These are phyloP conservation scores for Fusarium sp. DNA, from an alignment of 2,329 filamentous ascomycete species.

Conservation along the genomic window DNA sequence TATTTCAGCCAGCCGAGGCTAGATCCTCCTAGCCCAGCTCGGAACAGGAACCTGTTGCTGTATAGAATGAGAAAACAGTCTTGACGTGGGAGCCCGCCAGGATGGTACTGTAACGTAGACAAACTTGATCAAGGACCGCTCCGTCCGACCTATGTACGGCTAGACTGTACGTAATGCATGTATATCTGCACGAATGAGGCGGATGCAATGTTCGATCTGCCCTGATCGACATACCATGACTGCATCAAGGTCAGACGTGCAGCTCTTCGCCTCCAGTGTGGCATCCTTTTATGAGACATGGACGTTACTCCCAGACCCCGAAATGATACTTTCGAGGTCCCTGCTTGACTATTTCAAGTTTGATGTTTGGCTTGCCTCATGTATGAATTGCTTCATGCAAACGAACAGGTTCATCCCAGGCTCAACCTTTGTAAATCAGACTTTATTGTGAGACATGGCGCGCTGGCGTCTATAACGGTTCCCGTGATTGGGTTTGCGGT, in stretches of 20 bases:
- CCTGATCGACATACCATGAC: constrained; percentile 30
- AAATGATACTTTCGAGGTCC: background rate
- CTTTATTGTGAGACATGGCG: constrained; percentile 30
- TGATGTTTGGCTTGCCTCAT: constrained; percentile 11
- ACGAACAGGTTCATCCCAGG: constrained; percentile 6
- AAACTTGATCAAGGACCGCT: constrained; percentile 14
- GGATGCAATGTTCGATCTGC: constrained; percentile 22
- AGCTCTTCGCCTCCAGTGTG: constrained; percentile 19
- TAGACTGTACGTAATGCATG: background rate
- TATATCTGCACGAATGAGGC: constrained; percentile 19
- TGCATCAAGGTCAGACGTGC: constrained; percentile 29
- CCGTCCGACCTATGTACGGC: background rate
- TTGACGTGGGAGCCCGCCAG: constrained; percentile 7
- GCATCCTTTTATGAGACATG: constrained; percentile 5
- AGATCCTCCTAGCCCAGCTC: background rate
- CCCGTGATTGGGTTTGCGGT: constrained; percentile 10
- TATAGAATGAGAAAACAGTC: background rate
- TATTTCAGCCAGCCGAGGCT: constrained; percentile 11
- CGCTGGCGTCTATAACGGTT: constrained; percentile 1
- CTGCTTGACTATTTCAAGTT: background rate
- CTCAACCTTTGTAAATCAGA: constrained; percentile 5
- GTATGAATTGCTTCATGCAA: constrained; percentile 19
- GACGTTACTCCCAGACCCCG: constrained; percentile 1
- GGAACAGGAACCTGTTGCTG: background rate
- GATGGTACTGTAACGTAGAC: background rate